Evolutionary conservation across 805 yeast species (phyloP).

Genomic region (Hermanozyma aechmeae): DNA sequence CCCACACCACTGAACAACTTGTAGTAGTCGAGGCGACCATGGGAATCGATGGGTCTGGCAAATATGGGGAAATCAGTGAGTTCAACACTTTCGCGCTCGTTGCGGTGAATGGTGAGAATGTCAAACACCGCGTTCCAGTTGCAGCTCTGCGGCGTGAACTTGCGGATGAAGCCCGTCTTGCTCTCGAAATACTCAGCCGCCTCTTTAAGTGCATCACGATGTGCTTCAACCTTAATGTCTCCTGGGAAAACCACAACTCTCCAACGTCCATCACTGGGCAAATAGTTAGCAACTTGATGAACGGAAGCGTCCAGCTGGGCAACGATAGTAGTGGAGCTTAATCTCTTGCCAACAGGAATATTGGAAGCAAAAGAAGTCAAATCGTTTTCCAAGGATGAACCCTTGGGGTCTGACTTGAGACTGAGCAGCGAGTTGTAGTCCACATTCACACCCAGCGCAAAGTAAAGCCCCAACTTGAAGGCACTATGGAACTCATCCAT

Average conservation of each 20-base stretch:
- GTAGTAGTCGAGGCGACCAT: slow-evolving; percentile 17
- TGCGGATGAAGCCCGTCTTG: slow-evolving; percentile 7
- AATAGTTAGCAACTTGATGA: slow-evolving; percentile 11
- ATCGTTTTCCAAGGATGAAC: slow-evolving; percentile 1
- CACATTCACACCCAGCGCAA: slow-evolving; percentile 21
- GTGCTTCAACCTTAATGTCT: slow-evolving; percentile 6
- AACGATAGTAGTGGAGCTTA: slow-evolving; percentile 12
- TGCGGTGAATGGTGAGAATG: slow-evolving; percentile 14
- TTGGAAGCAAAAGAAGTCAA: slow-evolving; percentile 10
- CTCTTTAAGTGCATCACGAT: slow-evolving; percentile 3
- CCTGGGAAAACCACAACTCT: slow-evolving; percentile 18
- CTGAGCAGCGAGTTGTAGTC: slow-evolving; percentile 15
- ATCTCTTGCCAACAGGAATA: slow-evolving; percentile 15
- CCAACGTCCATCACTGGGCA: slow-evolving; percentile 21
- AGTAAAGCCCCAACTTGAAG: slow-evolving; percentile 16
- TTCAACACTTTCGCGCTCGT: slow-evolving; percentile 9
- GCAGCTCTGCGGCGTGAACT: slow-evolving; percentile 16
- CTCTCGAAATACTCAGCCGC: slow-evolving; percentile 5
- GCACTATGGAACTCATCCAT: slow-evolving; percentile 17
- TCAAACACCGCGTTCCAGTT: slow-evolving; percentile 14
- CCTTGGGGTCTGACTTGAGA: slow-evolving; percentile 4
- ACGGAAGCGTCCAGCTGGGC: slow-evolving; percentile 17
- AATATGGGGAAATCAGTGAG: slow-evolving; percentile 16
- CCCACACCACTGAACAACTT: slow-evolving; percentile 16
- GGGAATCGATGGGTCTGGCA: slow-evolving; percentile 13